A percentile compares a stretch with the other conserved stretches of the same genome.
phyloP scores from a whole-genome alignment of 73 alveolate species.

The Effrenium voratum region DNA sequence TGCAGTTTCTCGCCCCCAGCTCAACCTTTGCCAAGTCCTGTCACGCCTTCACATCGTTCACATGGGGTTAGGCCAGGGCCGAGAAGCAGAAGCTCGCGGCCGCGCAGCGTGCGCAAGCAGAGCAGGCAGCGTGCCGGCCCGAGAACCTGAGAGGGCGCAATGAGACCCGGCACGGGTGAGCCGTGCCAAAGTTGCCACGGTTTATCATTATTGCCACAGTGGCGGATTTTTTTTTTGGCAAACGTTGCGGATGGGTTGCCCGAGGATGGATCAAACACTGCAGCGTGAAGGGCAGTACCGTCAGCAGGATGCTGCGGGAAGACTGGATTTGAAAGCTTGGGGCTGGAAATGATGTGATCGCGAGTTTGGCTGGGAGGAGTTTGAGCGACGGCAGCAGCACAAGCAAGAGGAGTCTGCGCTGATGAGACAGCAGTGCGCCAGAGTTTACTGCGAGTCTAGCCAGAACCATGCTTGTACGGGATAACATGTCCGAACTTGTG shows the following conservation, averaged over 20 bases:
- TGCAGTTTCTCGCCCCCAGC: slow-evolving; percentile 3
- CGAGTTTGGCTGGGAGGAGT: neutral
- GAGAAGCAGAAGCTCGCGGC: slow-evolving; percentile 5
- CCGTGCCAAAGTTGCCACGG: neutral
- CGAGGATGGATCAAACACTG: slow-evolving; percentile 60
- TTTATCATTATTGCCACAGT: no score
- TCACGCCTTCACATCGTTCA: no score
- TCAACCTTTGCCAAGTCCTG: neutral
- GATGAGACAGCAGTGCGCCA: slow-evolving; percentile 11
- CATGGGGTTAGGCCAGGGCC: neutral
- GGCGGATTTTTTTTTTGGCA: neutral
- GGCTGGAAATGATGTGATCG: neutral
- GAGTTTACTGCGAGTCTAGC: no score
- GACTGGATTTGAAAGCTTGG: neutral
- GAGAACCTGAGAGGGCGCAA: no score
- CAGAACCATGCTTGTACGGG: no score
- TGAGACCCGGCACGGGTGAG: no score
- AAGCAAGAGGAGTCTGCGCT: slow-evolving; percentile 20
- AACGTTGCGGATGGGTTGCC: no score
- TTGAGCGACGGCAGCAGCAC: neutral
- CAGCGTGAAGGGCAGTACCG: slow-evolving; percentile 24
- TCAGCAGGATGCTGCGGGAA: neutral
- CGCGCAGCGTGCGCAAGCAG: neutral
- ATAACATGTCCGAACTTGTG: no score
- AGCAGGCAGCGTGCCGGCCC: no score